phyloP scores from a whole-genome alignment of 148 eudicot species.

The Persicaria tinctoria region DNA sequence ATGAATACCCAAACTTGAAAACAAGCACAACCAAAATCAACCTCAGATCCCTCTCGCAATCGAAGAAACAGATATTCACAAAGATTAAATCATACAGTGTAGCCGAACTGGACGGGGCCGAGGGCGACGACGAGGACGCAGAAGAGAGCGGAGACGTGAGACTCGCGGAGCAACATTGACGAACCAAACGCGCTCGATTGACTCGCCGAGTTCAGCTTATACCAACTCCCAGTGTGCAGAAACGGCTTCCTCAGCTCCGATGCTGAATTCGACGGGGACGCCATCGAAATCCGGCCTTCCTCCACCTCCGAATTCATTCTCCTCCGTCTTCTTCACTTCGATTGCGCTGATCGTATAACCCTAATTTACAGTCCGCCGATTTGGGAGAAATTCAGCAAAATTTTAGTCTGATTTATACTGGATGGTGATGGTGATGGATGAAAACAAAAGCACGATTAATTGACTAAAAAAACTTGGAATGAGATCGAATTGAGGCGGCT shows the following conservation, averaged over 20 bases:
- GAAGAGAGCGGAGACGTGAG: conserved; percentile 54
- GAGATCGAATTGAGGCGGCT: not conserved
- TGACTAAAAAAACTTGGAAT: not conserved
- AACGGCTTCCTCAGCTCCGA: conserved; percentile 56
- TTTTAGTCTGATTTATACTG: not conserved
- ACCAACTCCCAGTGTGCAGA: conserved; percentile 86
- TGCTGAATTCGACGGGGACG: not conserved
- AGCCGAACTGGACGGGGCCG: conserved; percentile 84
- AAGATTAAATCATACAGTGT: conserved; percentile 34
- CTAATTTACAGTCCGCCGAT: not conserved
- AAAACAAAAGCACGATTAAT: not conserved
- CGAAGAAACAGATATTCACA: not conserved
- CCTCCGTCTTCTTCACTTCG: not conserved
- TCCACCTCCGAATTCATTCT: conserved; percentile 8
- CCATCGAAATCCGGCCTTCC: not conserved
- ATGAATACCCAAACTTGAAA: conserved; percentile 75
- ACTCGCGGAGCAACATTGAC: conserved; percentile 45
- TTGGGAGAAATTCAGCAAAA: not conserved
- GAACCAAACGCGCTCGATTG: conserved; percentile 63
- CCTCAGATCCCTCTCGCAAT: not conserved
- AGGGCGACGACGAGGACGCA: conserved; percentile 69
- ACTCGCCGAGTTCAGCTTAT: conserved; percentile 37
- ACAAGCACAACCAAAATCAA: conserved; percentile 3
- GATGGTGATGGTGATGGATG: not conserved
- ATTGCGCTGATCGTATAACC: not conserved